Conservation (phyloP, 805 yeast genomes). For the Starmera caribaea region DNA sequence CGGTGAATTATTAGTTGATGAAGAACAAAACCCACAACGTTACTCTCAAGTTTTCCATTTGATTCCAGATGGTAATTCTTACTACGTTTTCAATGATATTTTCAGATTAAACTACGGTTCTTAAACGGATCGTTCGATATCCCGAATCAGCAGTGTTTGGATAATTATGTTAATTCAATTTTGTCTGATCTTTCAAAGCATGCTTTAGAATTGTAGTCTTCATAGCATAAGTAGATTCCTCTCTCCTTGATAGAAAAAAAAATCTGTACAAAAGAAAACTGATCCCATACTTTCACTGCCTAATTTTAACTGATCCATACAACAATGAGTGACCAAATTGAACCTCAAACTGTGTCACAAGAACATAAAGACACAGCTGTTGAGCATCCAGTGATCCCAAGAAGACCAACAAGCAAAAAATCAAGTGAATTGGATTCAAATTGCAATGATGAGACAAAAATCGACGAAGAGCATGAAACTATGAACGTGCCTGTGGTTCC, state of each 20-base stretch:
- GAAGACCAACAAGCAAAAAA: neutral
- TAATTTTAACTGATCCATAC: too few relatives aligned
- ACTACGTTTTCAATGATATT: slow-evolving; percentile 92
- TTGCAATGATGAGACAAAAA: neutral
- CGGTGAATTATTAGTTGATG: slow-evolving; percentile 86
- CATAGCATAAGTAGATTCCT: too few relatives aligned
- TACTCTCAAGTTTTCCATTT: slow-evolving; percentile 97
- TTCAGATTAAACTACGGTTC: slow-evolving; percentile 86
- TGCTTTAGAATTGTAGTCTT: too few relatives aligned
- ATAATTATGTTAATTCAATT: too few relatives aligned
- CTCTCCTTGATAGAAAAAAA: too few relatives aligned
- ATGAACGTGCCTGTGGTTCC: slow-evolving; percentile 1
- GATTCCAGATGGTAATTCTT: slow-evolving; percentile 84
- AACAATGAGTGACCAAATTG: neutral
- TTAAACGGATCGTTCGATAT: too few relatives aligned
- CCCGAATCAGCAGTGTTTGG: too few relatives aligned
- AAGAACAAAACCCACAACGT: slow-evolving; percentile 91
- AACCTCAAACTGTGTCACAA: neutral
- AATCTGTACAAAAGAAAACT: too few relatives aligned
- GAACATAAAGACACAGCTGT: neutral
- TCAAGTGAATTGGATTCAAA: neutral
- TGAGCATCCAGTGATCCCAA: neutral
- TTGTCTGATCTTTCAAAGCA: too few relatives aligned
- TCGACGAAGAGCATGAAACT: neutral
- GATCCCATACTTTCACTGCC: too few relatives aligned